Evolutionary conservation across 2,329 filamentous ascomycete genomes (phyloP).

Genomic region (Zopfia rhizophila): DNA sequence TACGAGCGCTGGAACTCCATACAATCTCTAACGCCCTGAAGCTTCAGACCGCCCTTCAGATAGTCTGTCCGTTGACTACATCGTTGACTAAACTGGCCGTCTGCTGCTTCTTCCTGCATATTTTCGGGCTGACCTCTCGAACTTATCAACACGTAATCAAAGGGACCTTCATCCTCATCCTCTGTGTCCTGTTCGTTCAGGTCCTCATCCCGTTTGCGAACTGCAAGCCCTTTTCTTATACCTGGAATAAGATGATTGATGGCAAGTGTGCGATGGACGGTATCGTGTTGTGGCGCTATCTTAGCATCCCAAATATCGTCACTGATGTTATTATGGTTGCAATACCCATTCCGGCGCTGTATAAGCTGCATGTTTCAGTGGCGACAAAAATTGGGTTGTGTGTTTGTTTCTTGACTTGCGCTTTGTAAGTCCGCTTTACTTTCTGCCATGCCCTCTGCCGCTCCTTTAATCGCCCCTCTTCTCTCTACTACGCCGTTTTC

Average conservation of each 20-base stretch:
- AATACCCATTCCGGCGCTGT: conserved; percentile 29
- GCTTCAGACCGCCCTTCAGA: conserved; percentile 23
- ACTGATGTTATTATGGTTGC: conserved; percentile 29
- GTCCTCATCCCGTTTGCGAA: conserved; percentile 34
- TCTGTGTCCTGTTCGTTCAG: conserved; percentile 27
- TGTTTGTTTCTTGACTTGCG: conserved; percentile 24
- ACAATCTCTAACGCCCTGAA: conserved; percentile 24
- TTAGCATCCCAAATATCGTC: conserved; percentile 31
- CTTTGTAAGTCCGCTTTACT: no score
- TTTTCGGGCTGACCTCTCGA: conserved; percentile 21
- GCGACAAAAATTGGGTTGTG: conserved; percentile 24
- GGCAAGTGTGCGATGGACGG: conserved; percentile 24
- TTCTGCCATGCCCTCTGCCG: no score
- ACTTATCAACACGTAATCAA: conserved; percentile 21
- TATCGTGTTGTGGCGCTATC: conserved; percentile 29
- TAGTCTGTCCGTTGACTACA: conserved; percentile 35
- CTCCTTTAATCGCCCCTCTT: no score
- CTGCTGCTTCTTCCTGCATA: conserved; percentile 25
- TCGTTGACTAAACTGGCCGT: conserved; percentile 33
- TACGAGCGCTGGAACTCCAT: conserved; percentile 7
- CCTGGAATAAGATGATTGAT: conserved; percentile 15
- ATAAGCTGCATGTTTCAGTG: conserved; percentile 20
- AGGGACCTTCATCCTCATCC: conserved; percentile 25
- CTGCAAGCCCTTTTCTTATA: conserved; percentile 32
- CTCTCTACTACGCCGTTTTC: no score